Conservation (phyloP, 139 green algal species). For the Monoraphidium neglectum region DNA sequence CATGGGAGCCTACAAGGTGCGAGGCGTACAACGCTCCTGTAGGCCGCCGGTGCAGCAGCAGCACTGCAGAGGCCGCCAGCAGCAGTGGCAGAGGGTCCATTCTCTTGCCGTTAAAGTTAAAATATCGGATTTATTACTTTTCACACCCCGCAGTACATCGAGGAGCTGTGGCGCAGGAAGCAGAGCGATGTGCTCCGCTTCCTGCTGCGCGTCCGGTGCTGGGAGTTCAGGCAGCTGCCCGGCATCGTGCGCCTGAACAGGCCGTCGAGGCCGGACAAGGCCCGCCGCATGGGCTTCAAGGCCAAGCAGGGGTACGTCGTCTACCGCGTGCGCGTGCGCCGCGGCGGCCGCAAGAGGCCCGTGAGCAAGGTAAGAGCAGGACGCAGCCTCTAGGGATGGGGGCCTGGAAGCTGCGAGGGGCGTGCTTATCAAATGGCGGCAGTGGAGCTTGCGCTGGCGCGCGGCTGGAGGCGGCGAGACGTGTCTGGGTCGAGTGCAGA, state of each 20-base stretch:
- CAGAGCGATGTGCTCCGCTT: slow-evolving; percentile 99
- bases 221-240: slow-evolving; percentile 98
- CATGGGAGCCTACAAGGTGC: slow-evolving; percentile 52
- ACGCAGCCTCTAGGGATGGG: no score
- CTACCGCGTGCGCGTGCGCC: slow-evolving; percentile 95
- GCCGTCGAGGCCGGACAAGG: slow-evolving; percentile 97
- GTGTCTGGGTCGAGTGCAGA: no score
- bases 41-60: background rate
- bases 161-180: slow-evolving; percentile 99
- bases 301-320: slow-evolving; percentile 97
- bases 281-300: slow-evolving; percentile 96
- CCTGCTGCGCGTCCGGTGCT: slow-evolving; percentile 98
- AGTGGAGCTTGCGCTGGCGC: no score
- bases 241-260: slow-evolving; percentile 85
- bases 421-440: no score
- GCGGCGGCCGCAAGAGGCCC: slow-evolving; percentile 95
- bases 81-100: no score
- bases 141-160: slow-evolving; percentile 86
- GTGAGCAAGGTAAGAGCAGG: slow-evolving; percentile 84
- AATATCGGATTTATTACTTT: background rate
- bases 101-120: background rate
- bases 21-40: background rate
- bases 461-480: no score
- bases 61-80: background rate
- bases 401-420: no score